Base-by-base conservation (phyloP, 148 eudicot genomes). In the Vaccinium myrtillus region DNA sequence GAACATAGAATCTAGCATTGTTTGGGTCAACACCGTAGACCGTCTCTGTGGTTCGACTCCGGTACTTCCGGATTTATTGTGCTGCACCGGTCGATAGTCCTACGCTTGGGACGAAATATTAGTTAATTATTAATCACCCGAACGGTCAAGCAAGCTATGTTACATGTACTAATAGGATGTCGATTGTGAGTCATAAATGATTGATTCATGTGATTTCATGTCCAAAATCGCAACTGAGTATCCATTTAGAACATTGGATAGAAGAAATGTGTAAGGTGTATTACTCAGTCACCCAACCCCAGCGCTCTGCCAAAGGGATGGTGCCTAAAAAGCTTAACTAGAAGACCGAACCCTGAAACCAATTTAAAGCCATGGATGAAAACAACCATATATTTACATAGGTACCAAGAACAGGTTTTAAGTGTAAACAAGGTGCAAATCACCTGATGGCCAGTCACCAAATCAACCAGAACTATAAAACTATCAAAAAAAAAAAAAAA, bases 241-340 rank as follows among this genome's bases (percentile, higher is more conserved):
- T 39, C 32, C 50, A 80, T 53, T 4, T 61, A 65, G 19, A 23
- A 75, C 58, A 43, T 75, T 36, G 21, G 14, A 69, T 4, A 83
- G 49, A 83, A 10, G 14, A 58, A 32, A 75, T 55, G 75, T 48
- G 14, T 18, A 51, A 73, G 65, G 71, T 5, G 71, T 80, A 63
- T 63, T 89, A 89, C 91, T 89, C 89, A 71, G 91, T 89, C 15
- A 83, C 85, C 86, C 86, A 87, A 51, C 89, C 88, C 81, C 87
- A 81, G 55, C 91, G 89, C 86, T 87, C 91, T 58, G 89, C 91
- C 78, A 89, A 78, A 2, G 91, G 91, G 69, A 83, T 89, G 79
- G 82, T 87, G 81, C 91, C 91, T 36, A 89, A 69, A 23, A 87
- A 87, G 84, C 89, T 89, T 51, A 89, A 69, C 51, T 85, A 70